Percentiles rank a stretch among this genome's conserved stretches.
Evolutionary conservation across 2,329 filamentous ascomycete genomes (phyloP).

Genomic region (Sporothrix dimorphospora): DNA sequence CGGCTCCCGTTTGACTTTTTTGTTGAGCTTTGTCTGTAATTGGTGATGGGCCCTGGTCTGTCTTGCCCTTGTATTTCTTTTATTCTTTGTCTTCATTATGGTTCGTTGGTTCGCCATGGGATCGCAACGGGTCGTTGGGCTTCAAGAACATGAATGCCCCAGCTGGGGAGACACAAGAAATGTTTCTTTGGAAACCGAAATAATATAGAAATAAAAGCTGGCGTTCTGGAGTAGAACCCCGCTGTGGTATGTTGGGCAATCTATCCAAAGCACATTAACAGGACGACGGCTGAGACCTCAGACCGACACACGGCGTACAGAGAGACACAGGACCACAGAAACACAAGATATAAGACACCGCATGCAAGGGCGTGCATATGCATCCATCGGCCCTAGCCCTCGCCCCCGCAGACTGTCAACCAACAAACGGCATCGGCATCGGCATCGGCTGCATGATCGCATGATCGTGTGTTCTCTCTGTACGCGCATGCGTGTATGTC

Average conservation of each 20-base stretch:
- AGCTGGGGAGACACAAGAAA: neutral
- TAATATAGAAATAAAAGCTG: neutral
- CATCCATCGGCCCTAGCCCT: neutral
- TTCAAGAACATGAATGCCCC: neutral
- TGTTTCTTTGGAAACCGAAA: neutral
- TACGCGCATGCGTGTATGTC: neutral
- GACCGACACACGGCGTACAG: neutral
- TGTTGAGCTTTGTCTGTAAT: neutral
- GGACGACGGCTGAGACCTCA: neutral
- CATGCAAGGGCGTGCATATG: neutral
- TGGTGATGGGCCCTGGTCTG: neutral
- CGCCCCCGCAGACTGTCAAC: neutral
- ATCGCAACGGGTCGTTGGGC: neutral
- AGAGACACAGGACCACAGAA: neutral
- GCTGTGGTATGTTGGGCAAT: neutral
- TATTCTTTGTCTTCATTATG: neutral
- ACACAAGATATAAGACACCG: neutral
- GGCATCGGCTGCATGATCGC: neutral
- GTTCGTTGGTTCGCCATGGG: neutral
- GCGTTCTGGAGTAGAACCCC: neutral
- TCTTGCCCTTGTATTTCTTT: neutral
- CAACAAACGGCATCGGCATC: neutral
- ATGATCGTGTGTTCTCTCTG: neutral
- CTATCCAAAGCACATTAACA: constrained; percentile 15
- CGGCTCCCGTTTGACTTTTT: neutral